Evolutionary conservation across 371 early-diverging fungal species (phyloP).

Genomic region (Phascolomyces articulosus): DNA sequence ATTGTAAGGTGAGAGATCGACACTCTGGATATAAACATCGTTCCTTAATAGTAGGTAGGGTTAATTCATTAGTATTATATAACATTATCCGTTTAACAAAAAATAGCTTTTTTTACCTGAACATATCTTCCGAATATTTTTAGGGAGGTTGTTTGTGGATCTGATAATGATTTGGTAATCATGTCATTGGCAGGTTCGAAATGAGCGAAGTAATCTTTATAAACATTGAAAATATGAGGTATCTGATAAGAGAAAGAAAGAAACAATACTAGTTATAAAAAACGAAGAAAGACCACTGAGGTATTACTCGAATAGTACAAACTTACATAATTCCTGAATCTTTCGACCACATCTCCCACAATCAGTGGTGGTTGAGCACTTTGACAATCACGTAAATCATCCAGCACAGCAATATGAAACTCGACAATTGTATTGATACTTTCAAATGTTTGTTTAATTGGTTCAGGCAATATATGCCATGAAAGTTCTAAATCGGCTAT

Average conservation of each 20-base stretch:
- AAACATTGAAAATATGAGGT: slow-evolving; percentile 15
- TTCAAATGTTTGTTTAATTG: slow-evolving; percentile 56
- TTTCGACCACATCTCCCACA: slow-evolving; percentile 29
- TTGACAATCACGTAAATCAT: slow-evolving; percentile 33
- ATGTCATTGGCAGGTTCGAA: slow-evolving; percentile 41
- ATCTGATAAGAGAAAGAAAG: background rate
- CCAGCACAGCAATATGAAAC: slow-evolving; percentile 43
- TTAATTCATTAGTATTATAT: background rate
- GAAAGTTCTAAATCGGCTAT: slow-evolving; percentile 44
- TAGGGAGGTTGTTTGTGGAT: background rate
- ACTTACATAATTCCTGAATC: slow-evolving; percentile 30
- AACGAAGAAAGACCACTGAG: background rate
- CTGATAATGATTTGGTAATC: slow-evolving; percentile 23
- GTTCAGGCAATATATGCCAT: slow-evolving; percentile 50
- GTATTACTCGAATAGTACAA: background rate
- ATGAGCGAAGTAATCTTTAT: slow-evolving; percentile 32
- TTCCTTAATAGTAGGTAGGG: slow-evolving; percentile 17
- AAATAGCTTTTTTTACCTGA: slow-evolving; percentile 22
- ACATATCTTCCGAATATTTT: slow-evolving; percentile 37
- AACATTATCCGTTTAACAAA: background rate
- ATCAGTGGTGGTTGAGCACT: slow-evolving; percentile 22
- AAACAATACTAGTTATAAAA: background rate
- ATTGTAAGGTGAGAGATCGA: slow-evolving; percentile 36
- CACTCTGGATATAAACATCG: slow-evolving; percentile 36
- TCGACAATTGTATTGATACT: slow-evolving; percentile 54